Evolutionary conservation across 2,329 filamentous ascomycete genomes (phyloP).

Genomic region (Colletotrichum costaricense): DNA sequence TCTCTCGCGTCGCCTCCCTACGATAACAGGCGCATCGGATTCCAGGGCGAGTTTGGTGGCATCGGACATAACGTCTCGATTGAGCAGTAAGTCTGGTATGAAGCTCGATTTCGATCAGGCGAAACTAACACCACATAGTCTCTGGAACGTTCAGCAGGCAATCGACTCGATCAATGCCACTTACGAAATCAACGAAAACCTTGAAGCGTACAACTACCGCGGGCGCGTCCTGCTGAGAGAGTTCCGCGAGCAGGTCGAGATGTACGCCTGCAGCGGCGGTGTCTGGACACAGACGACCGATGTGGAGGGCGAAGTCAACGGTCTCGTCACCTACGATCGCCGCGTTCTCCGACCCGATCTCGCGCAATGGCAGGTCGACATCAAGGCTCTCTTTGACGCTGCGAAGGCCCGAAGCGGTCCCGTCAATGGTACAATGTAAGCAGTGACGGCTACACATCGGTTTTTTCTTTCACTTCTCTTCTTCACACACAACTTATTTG

Average conservation of each 20-base stretch:
- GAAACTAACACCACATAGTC: constrained; percentile 47
- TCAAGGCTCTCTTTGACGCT: constrained; percentile 69
- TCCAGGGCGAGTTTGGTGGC: constrained; percentile 79
- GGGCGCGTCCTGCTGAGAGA: constrained; percentile 69
- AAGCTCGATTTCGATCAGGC: accelerated
- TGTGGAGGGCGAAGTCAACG: constrained; percentile 80
- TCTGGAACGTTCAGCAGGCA: constrained; percentile 72
- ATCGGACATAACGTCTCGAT: constrained; percentile 73
- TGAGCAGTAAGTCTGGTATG: constrained; percentile 60
- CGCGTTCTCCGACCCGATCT: constrained; percentile 67
- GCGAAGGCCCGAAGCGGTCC: constrained; percentile 46
- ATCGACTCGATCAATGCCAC: constrained; percentile 73
- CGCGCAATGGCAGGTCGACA: constrained; percentile 70
- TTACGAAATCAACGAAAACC: constrained; percentile 71
- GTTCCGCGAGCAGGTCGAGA: constrained; percentile 69
- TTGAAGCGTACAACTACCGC: constrained; percentile 75
- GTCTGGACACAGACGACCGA: constrained; percentile 82
- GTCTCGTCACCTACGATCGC: constrained; percentile 76
- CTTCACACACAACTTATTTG: neutral
- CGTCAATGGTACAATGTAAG: constrained; percentile 26
- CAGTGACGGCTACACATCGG: neutral
- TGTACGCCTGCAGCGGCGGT: constrained; percentile 72
- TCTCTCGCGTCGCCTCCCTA: constrained; percentile 66
- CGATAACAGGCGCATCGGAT: constrained; percentile 69
- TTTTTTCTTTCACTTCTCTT: neutral